Conservation (phyloP, 345 rosid genomes). For the Gossypium thurberi region DNA sequence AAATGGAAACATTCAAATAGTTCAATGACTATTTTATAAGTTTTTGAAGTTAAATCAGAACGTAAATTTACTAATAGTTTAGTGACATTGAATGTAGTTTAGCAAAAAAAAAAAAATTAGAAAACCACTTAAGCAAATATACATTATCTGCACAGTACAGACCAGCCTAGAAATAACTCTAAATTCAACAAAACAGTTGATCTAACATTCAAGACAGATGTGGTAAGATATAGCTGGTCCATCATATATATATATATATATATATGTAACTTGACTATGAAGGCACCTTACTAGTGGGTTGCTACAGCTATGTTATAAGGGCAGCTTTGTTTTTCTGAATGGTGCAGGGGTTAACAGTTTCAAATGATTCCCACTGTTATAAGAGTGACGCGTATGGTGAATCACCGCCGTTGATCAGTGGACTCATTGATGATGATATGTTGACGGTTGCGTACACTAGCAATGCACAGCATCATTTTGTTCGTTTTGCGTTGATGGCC, state of each 20-base stretch:
- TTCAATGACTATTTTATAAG: no score
- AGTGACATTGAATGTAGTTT: no score
- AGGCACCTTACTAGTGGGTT: not conserved
- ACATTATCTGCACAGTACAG: no score
- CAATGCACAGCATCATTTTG: conserved; percentile 57
- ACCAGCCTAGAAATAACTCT: no score
- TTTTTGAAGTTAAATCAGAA: no score
- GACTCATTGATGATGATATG: conserved; percentile 49
- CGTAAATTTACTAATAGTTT: no score
- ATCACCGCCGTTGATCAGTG: conserved; percentile 64
- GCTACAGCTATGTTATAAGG: conserved; percentile 14
- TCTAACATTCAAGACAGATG: no score
- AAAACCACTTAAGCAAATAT: no score
- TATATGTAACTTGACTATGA: not conserved
- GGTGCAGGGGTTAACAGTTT: conserved; percentile 78
- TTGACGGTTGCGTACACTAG: conserved; percentile 71
- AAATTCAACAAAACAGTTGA: no score
- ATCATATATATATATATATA: not conserved
- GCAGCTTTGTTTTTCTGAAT: conserved; percentile 68
- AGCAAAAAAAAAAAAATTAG: no score
- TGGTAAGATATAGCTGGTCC: no score
- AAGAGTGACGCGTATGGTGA: conserved; percentile 75
- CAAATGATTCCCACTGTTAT: conserved; percentile 66
- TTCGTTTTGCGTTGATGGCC: conserved; percentile 47
- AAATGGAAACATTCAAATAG: no score